Evolutionary conservation across 2,329 filamentous ascomycete species (phyloP).

Genomic region (Pyricularia sp.): DNA sequence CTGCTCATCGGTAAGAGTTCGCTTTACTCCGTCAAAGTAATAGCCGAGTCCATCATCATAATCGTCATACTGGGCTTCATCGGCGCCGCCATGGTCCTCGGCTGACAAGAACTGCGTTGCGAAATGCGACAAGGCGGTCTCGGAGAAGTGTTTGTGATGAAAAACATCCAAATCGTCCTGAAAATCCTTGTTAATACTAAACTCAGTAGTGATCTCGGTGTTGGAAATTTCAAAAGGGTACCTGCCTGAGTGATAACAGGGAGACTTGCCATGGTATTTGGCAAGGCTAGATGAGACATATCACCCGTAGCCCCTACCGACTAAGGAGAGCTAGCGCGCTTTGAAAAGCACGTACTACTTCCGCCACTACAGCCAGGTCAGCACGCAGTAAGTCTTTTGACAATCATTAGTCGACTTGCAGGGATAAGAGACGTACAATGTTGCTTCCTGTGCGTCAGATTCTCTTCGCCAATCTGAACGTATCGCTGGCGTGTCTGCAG

Average conservation of each 20-base stretch:
- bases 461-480: constrained; percentile 65
- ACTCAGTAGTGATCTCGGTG: neutral
- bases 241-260: constrained; percentile 29
- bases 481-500: constrained; percentile 71
- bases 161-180: constrained; percentile 53
- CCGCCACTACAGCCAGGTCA: constrained; percentile 28
- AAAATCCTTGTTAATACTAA: constrained; percentile 2
- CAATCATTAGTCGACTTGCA: neutral
- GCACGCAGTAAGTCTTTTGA: constrained; percentile 2
- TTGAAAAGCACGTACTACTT: constrained; percentile 55
- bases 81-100: constrained; percentile 17
- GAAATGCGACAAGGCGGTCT: constrained; percentile 35
- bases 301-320: constrained; percentile 11
- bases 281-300: neutral
- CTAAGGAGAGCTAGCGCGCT: constrained; percentile 48
- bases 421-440: constrained; percentile 55
- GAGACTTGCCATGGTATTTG: constrained; percentile 2
- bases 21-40: constrained; percentile 78
- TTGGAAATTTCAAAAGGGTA: neutral
- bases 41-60: constrained; percentile 68
- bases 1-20: constrained; percentile 85
- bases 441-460: constrained; percentile 62
- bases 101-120: constrained; percentile 30
- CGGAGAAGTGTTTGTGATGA: constrained; percentile 50
- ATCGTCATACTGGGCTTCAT: constrained; percentile 43